Evolutionary conservation across 2,329 filamentous ascomycete genomes (phyloP).

Genomic region (Gliomastix tumulicola): DNA sequence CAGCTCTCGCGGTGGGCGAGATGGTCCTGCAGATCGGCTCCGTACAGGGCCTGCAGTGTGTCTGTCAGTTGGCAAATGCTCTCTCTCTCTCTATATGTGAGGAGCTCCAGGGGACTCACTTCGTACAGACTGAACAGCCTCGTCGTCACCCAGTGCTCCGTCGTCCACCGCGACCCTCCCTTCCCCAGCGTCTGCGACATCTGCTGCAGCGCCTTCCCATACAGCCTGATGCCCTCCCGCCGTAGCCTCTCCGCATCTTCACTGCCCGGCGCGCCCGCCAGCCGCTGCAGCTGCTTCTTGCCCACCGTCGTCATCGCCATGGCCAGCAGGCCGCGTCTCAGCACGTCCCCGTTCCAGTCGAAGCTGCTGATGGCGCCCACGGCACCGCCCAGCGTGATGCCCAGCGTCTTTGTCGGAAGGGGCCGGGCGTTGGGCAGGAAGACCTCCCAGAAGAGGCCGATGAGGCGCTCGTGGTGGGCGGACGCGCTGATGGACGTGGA

Average conservation of each 20-base stretch:
- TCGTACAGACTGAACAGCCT: constrained; percentile 4
- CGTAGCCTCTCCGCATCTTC: background rate
- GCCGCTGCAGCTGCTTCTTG: no score
- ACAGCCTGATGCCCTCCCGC: constrained; percentile 1
- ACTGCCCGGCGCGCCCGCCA: background rate
- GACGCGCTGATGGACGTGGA: background rate
- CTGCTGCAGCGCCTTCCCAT: constrained; percentile 3
- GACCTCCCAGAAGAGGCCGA: constrained; percentile 5
- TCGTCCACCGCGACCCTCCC: background rate
- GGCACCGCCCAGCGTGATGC: background rate
- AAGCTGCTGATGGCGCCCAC: background rate
- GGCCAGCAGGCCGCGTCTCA: constrained; percentile 1
- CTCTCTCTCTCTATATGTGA: background rate
- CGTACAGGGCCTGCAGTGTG: constrained; percentile 2
- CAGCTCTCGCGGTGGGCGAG: background rate
- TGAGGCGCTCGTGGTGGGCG: background rate
- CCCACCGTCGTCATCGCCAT: constrained; percentile 1
- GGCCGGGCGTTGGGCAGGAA: constrained; percentile 6
- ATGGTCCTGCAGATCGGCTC: background rate
- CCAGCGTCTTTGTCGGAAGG: background rate
- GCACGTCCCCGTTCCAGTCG: background rate
- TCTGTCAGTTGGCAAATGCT: background rate
- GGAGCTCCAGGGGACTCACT: background rate
- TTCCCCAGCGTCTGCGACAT: background rate
- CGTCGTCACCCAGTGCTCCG: constrained; percentile 1